Evolutionary conservation across 139 green algal species (phyloP).

Genomic region (Picochlorum sp.): DNA sequence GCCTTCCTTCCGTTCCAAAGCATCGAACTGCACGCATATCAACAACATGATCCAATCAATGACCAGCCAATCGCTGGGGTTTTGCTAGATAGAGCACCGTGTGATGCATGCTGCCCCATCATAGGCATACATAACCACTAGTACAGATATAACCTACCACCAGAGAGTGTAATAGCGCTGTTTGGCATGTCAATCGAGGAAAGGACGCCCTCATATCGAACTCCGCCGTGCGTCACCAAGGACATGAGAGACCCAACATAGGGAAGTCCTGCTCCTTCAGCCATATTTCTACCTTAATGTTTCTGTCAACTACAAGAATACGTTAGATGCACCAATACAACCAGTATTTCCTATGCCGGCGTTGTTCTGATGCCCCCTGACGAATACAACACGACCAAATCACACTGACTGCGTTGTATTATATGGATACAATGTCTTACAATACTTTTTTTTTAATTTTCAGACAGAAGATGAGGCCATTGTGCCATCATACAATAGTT

Average conservation of each 20-base stretch:
- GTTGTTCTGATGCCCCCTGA: neutral
- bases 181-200: slow-evolving; percentile 82
- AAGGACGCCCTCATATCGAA: slow-evolving; percentile 87
- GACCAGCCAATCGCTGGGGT: neutral
- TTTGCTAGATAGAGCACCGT: neutral
- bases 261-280: slow-evolving; percentile 28
- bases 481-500: neutral
- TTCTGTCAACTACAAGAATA: neutral
- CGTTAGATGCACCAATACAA: neutral
- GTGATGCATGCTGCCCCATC: neutral
- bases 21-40: slow-evolving; percentile 60
- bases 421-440: too few relatives aligned
- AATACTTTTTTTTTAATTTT: too few relatives aligned
- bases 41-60: slow-evolving; percentile 2
- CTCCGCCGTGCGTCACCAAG: slow-evolving; percentile 75
- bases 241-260: slow-evolving; percentile 72
- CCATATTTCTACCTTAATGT: slow-evolving; percentile 9
- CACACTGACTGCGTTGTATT: too few relatives aligned
- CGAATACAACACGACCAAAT: neutral
- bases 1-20: slow-evolving; percentile 87
- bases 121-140: neutral
- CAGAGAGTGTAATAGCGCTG: slow-evolving; percentile 73
- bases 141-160: slow-evolving; percentile 40
- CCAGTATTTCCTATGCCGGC: neutral
- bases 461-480: too few relatives aligned